Conservation (phyloP, 2,329 filamentous ascomycete genomes). For the Arthroderma uncinatum region DNA sequence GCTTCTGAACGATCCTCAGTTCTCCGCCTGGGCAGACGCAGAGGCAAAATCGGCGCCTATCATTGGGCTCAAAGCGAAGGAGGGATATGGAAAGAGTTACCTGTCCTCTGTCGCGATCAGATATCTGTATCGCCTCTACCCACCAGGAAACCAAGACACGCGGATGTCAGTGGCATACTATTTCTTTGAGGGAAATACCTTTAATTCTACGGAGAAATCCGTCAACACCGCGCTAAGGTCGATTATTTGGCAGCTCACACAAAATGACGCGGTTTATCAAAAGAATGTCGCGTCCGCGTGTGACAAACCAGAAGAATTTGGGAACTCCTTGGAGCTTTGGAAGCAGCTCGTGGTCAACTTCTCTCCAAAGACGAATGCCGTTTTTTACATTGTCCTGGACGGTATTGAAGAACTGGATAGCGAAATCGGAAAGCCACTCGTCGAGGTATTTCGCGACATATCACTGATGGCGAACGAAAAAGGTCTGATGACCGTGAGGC, state of each 20-base stretch:
- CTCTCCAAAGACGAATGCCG: conserved; percentile 17
- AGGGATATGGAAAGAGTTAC: conserved; percentile 15
- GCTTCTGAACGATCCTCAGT: conserved; percentile 13
- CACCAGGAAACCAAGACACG: conserved; percentile 9
- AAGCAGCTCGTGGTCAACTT: conserved; percentile 13
- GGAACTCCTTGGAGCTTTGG: conserved; percentile 13
- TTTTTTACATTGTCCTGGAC: conserved; percentile 37
- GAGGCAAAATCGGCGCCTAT: conserved; percentile 7
- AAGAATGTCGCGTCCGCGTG: conserved; percentile 13
- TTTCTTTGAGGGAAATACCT: conserved; percentile 13
- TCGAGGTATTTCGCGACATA: conserved; percentile 16
- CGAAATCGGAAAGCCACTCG: conserved; percentile 16
- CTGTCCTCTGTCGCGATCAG: conserved; percentile 12
- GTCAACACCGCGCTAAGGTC: conserved; percentile 13
- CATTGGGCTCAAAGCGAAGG: conserved; percentile 12
- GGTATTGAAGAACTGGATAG: conserved; percentile 37
- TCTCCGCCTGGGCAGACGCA: conserved; percentile 10
- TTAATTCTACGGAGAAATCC: conserved; percentile 11
- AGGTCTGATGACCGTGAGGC: conserved; percentile 14
- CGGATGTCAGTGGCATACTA: conserved; percentile 14
- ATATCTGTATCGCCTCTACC: conserved; percentile 10
- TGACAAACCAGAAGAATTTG: conserved; percentile 15
- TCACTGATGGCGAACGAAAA: conserved; percentile 11
- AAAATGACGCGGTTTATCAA: conserved; percentile 13
- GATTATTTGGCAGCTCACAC: conserved; percentile 13